Evolutionary conservation across 768 basidiomycete genomes (phyloP), one percentile per base, ranked within the genome.

Genomic region (Psilocybe cyanescens): DNA sequence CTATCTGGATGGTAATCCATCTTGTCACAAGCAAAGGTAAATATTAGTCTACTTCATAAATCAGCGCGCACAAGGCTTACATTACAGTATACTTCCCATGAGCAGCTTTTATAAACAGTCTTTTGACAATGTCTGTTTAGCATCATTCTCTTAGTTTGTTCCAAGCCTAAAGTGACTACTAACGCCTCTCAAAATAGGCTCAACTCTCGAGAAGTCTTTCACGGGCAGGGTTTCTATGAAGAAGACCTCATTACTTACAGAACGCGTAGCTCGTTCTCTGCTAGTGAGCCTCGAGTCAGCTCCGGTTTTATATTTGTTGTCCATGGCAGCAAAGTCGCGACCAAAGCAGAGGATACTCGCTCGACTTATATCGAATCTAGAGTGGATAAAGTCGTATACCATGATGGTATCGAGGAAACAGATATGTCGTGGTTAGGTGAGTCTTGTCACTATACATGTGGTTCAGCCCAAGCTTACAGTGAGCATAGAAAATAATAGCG

Each of bases 1-100:
- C 64, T 8, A 53, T 69, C 41, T 74, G 72, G 72, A 68, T 72
- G 55, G 65, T 68, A 14, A 70, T 72, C 59, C 71, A 71, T 45
- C 65, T 72, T 48, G 59, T 68, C 31, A 64, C 65, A 33, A 69
- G 68, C 66, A 71, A 69, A 70, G 56, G 69, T 69, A 59, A 17
- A 54, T 47, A n/a, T 11, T 37, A 33, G 28, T 29, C 6, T 30
- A 47, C n/a, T 14, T 41, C 16, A 14, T 35, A 50, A 24, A 24
- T 24, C 55, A 3, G 17, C n/a, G 9, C 47, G 19, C 24, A 49
- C 28, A 49, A 14, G 14, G 14, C 41, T n/a, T 14, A 28, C 19
- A 7, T 28, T 37, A 17, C 31, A 2, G 16, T 49, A 17, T 52
- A 17, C 14, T 59, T 49, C 51, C 6, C 19, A 14, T 17, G 16